Evolutionary conservation across 2,329 filamentous ascomycete species (phyloP).

Genomic region (Colletotrichum neosansevieriae): DNA sequence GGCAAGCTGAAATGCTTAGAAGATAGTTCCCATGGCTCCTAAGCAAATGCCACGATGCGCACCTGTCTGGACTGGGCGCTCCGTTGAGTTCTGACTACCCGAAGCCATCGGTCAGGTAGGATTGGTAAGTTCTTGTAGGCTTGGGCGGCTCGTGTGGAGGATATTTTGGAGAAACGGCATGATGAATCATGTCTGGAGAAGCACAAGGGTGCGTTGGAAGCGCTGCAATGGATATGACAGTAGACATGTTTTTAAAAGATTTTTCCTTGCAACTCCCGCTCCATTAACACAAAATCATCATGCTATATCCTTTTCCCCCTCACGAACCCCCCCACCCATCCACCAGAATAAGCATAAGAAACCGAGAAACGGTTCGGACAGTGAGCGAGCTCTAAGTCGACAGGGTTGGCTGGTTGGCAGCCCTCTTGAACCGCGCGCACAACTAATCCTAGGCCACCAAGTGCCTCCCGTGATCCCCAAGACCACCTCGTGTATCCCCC

Average conservation of each 20-base stretch:
- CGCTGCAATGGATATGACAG: not conserved
- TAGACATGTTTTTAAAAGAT: not conserved
- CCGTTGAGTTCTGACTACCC: conserved; percentile 16
- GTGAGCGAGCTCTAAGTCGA: conserved; percentile 8
- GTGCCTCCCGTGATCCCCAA: conserved; percentile 3
- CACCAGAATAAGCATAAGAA: conserved; percentile 18
- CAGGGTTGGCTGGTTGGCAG: conserved; percentile 1
- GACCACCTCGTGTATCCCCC: not conserved
- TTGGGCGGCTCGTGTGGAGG: not conserved
- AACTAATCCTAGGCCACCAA: not conserved
- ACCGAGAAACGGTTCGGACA: conserved; percentile 9
- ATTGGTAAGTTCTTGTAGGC: not conserved
- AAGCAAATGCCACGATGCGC: not conserved
- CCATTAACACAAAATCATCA: not conserved
- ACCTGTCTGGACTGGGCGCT: conserved; percentile 10
- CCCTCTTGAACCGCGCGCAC: conserved; percentile 1
- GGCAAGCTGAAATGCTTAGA: conserved; percentile 5
- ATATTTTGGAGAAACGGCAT: not conserved
- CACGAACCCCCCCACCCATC: conserved; percentile 7
- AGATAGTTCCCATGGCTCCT: not conserved
- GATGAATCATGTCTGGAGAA: not conserved
- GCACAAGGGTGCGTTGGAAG: not conserved
- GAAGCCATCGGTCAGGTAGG: not conserved
- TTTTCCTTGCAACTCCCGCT: not conserved
- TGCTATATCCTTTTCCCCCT: conserved; percentile 7